Percentiles rank a stretch among this genome's conserved stretches.
These are phyloP conservation scores for Apostasia shenzhenica DNA, from an alignment of 106 monocot genomes.

Conservation along the genomic window DNA sequence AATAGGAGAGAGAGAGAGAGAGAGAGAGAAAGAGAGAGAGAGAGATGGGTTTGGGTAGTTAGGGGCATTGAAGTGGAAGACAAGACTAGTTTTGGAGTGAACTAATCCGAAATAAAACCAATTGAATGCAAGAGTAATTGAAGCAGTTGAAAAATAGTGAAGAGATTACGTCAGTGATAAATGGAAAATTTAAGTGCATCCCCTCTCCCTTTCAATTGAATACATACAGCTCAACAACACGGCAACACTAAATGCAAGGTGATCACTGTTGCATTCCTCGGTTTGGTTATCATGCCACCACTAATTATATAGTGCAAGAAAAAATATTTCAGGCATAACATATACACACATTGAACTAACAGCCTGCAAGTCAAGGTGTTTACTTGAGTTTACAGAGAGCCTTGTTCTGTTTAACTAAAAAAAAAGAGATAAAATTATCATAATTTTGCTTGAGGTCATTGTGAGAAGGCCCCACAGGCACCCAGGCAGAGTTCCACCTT, in stretches of 20 bases:
- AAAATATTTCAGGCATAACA: too few species aligned
- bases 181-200: slow-evolving; percentile 15
- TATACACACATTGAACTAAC: too few species aligned
- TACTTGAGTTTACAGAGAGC: too few species aligned
- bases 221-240: not conserved
- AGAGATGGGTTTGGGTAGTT: not conserved
- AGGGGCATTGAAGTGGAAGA: not conserved
- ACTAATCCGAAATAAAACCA: slow-evolving; percentile 10
- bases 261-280: not conserved
- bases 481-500: not conserved
- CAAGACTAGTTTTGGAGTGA: not conserved
- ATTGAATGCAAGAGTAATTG: slow-evolving; percentile 31
- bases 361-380: too few species aligned
- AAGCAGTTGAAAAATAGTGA: slow-evolving; percentile 26
- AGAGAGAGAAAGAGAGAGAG: not conserved
- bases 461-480: not conserved
- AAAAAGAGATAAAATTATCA: too few species aligned
- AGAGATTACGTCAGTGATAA: slow-evolving; percentile 25
- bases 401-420: too few species aligned
- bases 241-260: slow-evolving; percentile 1
- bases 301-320: too few species aligned
- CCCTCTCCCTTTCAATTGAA: not conserved
- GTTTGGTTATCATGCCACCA: not conserved
- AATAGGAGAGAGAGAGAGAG: slow-evolving; percentile 7
- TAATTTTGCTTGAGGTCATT: too few species aligned